These are phyloP conservation scores for Pholiota molesta DNA, from an alignment of 768 basidiomycete species.

Conservation along the genomic window DNA sequence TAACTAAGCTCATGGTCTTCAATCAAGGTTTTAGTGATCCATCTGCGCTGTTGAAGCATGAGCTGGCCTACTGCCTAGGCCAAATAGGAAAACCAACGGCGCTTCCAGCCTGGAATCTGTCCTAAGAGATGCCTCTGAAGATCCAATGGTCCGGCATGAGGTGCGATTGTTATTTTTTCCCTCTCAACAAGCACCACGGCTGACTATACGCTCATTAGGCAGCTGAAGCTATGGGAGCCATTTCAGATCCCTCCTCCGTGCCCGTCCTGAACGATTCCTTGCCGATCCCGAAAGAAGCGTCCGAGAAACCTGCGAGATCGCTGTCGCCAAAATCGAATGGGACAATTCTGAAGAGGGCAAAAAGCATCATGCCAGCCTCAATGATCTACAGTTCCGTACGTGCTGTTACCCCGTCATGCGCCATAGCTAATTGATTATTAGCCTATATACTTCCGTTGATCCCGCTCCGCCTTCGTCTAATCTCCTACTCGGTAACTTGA, in stretches of 20 bases:
- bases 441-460: constrained; percentile 83
- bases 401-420: constrained; percentile 3
- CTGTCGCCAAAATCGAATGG: constrained; percentile 93
- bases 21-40: constrained; percentile 77
- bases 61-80: constrained; percentile 95
- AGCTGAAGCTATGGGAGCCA: constrained; percentile 98
- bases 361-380: constrained; percentile 38
- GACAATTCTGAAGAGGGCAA: constrained; percentile 79
- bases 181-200: background rate
- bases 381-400: constrained; percentile 43
- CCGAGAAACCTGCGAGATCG: constrained; percentile 97
- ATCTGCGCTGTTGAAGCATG: constrained; percentile 93
- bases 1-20: constrained; percentile 14
- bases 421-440: constrained; percentile 27
- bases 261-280: constrained; percentile 73
- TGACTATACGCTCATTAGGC: constrained; percentile 53
- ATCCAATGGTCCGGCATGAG: constrained; percentile 99
- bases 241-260: constrained; percentile 69
- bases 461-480: constrained; percentile 81
- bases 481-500: constrained; percentile 55
- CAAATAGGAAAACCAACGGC: constrained; percentile 81
- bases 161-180: constrained; percentile 39
- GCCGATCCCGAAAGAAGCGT: constrained; percentile 74
- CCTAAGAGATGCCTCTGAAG: constrained; percentile 67
- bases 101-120: constrained; percentile 80